These are phyloP conservation scores for Dioscorea dumetorum DNA, from an alignment of 106 monocot species.

Conservation along the genomic window DNA sequence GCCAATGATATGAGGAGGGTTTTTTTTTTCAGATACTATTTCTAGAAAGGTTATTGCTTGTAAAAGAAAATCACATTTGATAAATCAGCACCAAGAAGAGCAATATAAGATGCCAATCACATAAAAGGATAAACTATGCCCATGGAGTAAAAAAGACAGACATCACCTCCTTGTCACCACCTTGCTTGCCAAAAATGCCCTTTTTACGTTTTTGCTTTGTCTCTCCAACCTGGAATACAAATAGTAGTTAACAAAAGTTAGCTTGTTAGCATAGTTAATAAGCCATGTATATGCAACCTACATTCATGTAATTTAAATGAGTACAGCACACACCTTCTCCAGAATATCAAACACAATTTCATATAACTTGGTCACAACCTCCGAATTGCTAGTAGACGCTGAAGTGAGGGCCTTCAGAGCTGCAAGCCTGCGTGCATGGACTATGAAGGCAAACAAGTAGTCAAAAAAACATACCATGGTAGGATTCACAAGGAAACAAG, in stretches of 20 bases:
- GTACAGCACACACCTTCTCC: constrained; percentile 65
- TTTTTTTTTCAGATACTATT: too few relatives aligned
- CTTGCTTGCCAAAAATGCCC: constrained; percentile 76
- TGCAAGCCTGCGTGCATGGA: constrained; percentile 94
- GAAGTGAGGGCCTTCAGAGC: constrained; percentile 91
- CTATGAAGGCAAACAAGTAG: constrained; percentile 41
- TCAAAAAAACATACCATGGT: neutral
- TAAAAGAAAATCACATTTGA: too few relatives aligned
- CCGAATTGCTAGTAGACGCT: constrained; percentile 65
- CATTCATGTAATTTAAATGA: neutral
- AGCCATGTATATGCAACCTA: neutral
- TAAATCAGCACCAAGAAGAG: too few relatives aligned
- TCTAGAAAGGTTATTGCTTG: too few relatives aligned
- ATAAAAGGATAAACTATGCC: too few relatives aligned
- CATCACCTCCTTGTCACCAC: constrained; percentile 96
- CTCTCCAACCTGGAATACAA: constrained; percentile 76
- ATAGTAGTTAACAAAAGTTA: too few relatives aligned
- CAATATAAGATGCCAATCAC: too few relatives aligned
- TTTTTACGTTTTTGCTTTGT: constrained; percentile 87
- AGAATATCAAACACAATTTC: constrained; percentile 96
- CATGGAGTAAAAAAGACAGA: neutral
- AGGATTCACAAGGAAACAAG: neutral
- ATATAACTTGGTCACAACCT: constrained; percentile 72
- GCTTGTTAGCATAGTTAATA: too few relatives aligned
- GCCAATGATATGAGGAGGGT: too few relatives aligned